Conservation (phyloP, 768 basidiomycete species). For the Daedaleopsis nitida region DNA sequence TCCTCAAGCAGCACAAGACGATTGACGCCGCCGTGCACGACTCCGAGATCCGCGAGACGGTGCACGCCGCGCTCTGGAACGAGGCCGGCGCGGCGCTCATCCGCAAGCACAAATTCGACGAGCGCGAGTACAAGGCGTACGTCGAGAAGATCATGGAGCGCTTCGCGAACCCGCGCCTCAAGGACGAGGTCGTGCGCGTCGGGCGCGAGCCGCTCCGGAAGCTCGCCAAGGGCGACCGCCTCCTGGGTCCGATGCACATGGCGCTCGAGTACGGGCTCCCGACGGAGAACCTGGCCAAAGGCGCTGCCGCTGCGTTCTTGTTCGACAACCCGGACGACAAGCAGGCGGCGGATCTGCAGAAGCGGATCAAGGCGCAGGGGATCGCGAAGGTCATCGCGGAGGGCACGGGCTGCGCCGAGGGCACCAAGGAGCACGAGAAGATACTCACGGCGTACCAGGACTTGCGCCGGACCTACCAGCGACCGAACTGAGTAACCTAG, state of each 20-base stretch:
- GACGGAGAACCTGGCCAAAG: slow-evolving; percentile 33
- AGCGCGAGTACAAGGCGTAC: slow-evolving; percentile 31
- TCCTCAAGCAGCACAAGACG: slow-evolving; percentile 31
- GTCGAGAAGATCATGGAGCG: slow-evolving; percentile 36
- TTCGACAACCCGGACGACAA: slow-evolving; percentile 36
- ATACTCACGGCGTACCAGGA: slow-evolving; percentile 26
- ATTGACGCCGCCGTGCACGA: slow-evolving; percentile 37
- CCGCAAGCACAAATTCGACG: slow-evolving; percentile 30
- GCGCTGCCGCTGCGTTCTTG: slow-evolving; percentile 39
- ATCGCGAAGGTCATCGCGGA: slow-evolving; percentile 32
- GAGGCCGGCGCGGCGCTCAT: slow-evolving; percentile 42
- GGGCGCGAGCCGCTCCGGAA: slow-evolving; percentile 43
- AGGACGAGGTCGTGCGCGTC: slow-evolving; percentile 40
- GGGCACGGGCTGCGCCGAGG: slow-evolving; percentile 31
- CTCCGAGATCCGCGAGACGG: slow-evolving; percentile 29
- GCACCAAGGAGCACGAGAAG: slow-evolving; percentile 23
- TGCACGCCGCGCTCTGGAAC: slow-evolving; percentile 33
- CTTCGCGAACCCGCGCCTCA: slow-evolving; percentile 37
- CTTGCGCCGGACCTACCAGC: slow-evolving; percentile 13
- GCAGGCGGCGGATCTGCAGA: slow-evolving; percentile 35
- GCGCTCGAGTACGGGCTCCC: slow-evolving; percentile 35
- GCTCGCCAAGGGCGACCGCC: slow-evolving; percentile 36
- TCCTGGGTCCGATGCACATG: slow-evolving; percentile 40
- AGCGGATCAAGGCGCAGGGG: slow-evolving; percentile 30
- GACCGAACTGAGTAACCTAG: neutral